Conservation (phyloP, 2,329 filamentous ascomycete species). For the Trichoderma oligosporum region DNA sequence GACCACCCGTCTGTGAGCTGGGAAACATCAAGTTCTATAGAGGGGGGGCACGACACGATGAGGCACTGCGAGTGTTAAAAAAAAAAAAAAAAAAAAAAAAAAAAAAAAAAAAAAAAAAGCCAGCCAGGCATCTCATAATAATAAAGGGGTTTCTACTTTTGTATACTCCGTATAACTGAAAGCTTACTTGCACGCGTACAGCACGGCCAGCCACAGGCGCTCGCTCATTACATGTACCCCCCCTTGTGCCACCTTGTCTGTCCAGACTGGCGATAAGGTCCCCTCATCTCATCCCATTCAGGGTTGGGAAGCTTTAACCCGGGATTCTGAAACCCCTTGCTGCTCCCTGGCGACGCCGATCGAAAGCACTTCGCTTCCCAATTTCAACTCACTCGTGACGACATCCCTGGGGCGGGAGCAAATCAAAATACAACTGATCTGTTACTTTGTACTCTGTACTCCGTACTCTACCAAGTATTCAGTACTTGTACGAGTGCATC, state of each 20-base stretch:
- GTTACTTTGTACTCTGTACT: not conserved
- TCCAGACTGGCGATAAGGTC: conserved; percentile 15
- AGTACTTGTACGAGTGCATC: not conserved
- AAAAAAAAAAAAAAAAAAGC: too few species aligned
- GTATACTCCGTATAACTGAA: too few species aligned
- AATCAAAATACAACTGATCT: conserved; percentile 9
- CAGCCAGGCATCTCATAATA: too few species aligned
- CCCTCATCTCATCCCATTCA: not conserved
- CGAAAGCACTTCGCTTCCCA: conserved; percentile 11
- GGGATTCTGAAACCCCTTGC: conserved; percentile 21
- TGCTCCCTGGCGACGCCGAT: conserved; percentile 23
- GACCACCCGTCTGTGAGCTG: not conserved
- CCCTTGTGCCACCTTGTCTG: not conserved
- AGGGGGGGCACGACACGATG: too few species aligned
- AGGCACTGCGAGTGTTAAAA: too few species aligned
- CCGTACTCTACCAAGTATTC: not conserved
- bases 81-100: too few species aligned
- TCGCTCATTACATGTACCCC: too few species aligned
- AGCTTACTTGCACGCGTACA: too few species aligned
- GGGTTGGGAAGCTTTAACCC: conserved; percentile 4
- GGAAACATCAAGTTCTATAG: too few species aligned
- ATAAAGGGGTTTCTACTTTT: too few species aligned
- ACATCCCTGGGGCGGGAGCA: conserved; percentile 16
- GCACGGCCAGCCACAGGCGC: too few species aligned
- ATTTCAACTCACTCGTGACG: conserved; percentile 18